Conservation (phyloP, 148 eudicot species). For the Euryodendron excelsum region DNA sequence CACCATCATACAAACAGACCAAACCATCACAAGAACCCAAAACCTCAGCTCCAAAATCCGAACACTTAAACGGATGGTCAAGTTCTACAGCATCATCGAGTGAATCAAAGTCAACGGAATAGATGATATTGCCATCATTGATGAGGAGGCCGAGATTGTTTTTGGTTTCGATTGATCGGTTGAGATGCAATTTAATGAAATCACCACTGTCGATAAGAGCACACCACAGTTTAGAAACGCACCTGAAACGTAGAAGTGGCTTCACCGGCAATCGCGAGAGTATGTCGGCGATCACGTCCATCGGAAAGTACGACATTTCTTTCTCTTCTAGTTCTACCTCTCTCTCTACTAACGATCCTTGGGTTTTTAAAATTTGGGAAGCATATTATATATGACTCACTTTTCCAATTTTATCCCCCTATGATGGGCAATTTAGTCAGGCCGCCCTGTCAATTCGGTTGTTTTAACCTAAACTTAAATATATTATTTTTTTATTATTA, state of each 20-base stretch:
- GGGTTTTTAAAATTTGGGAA: too few relatives aligned
- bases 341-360: too few relatives aligned
- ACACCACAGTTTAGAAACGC: background rate
- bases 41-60: conserved; percentile 13
- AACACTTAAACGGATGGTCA: conserved; percentile 18
- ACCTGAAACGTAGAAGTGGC: background rate
- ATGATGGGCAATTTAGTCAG: too few relatives aligned
- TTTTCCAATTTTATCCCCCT: too few relatives aligned
- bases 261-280: background rate
- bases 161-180: background rate
- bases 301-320: background rate
- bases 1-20: background rate
- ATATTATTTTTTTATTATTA: too few relatives aligned
- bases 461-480: too few relatives aligned
- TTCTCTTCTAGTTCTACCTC: too few relatives aligned
- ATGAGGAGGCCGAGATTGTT: background rate
- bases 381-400: too few relatives aligned
- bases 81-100: conserved; percentile 17
- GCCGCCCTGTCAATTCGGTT: too few relatives aligned
- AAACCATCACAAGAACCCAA: conserved; percentile 30
- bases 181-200: background rate
- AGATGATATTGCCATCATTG: background rate
- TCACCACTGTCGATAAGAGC: background rate
- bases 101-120: conserved; percentile 22
- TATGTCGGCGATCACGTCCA: background rate